Percentiles rank a stretch among this genome's conserved stretches.
These are phyloP conservation scores for Dinochytrium kinnereticum DNA, from an alignment of 371 early-diverging fungal genomes.

Conservation along the genomic window DNA sequence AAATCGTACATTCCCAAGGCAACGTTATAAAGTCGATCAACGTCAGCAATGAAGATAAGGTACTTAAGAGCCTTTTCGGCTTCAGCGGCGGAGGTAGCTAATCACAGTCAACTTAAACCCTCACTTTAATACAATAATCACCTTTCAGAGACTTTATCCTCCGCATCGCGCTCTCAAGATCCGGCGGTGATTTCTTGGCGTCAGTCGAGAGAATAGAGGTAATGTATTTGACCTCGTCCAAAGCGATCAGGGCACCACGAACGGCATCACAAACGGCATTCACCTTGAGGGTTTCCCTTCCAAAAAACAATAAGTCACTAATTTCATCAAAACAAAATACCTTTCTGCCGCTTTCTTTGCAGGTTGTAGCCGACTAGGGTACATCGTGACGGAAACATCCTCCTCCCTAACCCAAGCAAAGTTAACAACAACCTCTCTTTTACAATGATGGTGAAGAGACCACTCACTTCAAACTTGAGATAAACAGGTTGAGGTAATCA, in stretches of 20 bases:
- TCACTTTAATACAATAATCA: conserved; percentile 11
- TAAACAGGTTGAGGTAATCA: conserved; percentile 89
- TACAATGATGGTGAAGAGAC: neutral
- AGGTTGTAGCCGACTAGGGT: conserved; percentile 37
- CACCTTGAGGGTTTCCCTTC: neutral
- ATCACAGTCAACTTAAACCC: neutral
- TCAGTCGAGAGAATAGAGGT: conserved; percentile 86
- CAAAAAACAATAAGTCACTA: neutral
- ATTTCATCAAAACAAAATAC: no score
- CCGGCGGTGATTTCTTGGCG: conserved; percentile 82
- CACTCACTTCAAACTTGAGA: conserved; percentile 74
- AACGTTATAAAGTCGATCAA: conserved; percentile 84
- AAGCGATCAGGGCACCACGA: conserved; percentile 63
- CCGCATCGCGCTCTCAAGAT: conserved; percentile 80
- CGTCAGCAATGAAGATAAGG: conserved; percentile 88
- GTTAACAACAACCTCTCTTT: conserved; percentile 42
- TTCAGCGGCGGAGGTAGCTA: conserved; percentile 43
- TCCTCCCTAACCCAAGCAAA: conserved; percentile 57
- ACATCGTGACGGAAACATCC: conserved; percentile 73
- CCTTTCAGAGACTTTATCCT: conserved; percentile 68
- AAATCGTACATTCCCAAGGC: conserved; percentile 96
- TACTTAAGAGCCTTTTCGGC: conserved; percentile 90
- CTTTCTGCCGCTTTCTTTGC: neutral
- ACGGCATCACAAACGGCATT: conserved; percentile 74
- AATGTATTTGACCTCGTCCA: conserved; percentile 68